Evolutionary conservation across 2,329 filamentous ascomycete species (phyloP).

Genomic region (Colletotrichum plurivorum): DNA sequence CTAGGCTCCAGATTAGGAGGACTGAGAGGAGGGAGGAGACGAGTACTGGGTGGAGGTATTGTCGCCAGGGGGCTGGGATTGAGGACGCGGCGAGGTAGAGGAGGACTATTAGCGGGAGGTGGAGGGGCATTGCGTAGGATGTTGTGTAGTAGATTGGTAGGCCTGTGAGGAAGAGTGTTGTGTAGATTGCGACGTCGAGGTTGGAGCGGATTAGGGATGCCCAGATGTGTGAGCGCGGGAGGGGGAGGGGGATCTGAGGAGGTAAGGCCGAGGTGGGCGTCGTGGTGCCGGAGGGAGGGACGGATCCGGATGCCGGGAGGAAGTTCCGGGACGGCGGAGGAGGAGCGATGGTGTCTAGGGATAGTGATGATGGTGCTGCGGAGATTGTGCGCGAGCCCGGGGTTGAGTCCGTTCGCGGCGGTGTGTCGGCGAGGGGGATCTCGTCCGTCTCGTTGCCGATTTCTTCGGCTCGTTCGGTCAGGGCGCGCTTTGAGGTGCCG

Average conservation of each 20-base stretch:
- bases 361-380: slow-evolving; percentile 41
- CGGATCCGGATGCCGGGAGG: slow-evolving; percentile 40
- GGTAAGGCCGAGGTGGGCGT: slow-evolving; percentile 43
- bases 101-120: slow-evolving; percentile 63
- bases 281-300: not conserved
- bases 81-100: slow-evolving; percentile 65
- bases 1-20: slow-evolving; percentile 67
- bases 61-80: slow-evolving; percentile 63
- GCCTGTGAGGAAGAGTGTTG: slow-evolving; percentile 64
- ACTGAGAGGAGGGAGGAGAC: slow-evolving; percentile 68
- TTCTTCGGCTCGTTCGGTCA: slow-evolving; percentile 66
- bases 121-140: slow-evolving; percentile 66
- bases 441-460: slow-evolving; percentile 59
- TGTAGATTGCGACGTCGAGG: slow-evolving; percentile 62
- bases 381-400: slow-evolving; percentile 42
- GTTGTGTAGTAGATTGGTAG: slow-evolving; percentile 68
- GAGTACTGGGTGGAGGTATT: slow-evolving; percentile 71
- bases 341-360: slow-evolving; percentile 39
- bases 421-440: slow-evolving; percentile 59
- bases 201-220: slow-evolving; percentile 61
- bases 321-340: slow-evolving; percentile 41
- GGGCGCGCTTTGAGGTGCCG: slow-evolving; percentile 66
- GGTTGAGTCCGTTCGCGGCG: slow-evolving; percentile 37
- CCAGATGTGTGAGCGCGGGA: slow-evolving; percentile 64
- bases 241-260: slow-evolving; percentile 57